Evolutionary conservation across 2,329 filamentous ascomycete genomes (phyloP).

Genomic region (Fusarium nematophilum): DNA sequence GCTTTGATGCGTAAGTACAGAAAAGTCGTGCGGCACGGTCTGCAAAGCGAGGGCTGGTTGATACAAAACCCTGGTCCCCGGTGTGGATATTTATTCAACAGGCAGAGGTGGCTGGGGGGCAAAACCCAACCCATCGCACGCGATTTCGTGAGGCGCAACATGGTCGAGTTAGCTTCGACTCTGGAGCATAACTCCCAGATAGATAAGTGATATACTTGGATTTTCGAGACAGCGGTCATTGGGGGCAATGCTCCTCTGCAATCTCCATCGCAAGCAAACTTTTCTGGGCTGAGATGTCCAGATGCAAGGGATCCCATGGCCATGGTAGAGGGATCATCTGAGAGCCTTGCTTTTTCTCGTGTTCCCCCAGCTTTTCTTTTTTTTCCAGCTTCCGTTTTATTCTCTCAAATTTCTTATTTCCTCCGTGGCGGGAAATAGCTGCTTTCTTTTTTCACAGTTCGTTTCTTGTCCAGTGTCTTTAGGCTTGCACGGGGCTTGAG

Average conservation of each 20-base stretch:
- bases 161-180: neutral
- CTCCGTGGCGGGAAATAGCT: neutral
- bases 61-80: constrained; percentile 16
- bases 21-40: constrained; percentile 1
- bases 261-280: neutral
- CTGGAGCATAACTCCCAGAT: neutral
- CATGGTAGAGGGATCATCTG: constrained; percentile 1
- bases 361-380: constrained; percentile 1
- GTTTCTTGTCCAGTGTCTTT: neutral
- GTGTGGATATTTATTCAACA: constrained; percentile 6
- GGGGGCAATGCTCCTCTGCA: neutral
- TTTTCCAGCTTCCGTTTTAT: neutral
- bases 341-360: constrained; percentile 23
- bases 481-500: constrained; percentile 1
- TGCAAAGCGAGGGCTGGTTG: constrained; percentile 1
- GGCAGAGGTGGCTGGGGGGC: neutral
- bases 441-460: constrained; percentile 8
- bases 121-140: neutral
- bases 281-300: constrained; percentile 2
- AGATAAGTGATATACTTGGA: constrained; percentile 2
- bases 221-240: neutral
- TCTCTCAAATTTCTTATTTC: neutral
- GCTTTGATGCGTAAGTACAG: constrained; percentile 1
- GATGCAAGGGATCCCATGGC: constrained; percentile 22
- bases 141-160: neutral